Conservation (phyloP, 2,329 filamentous ascomycete genomes). For the Fusarium siculi region DNA sequence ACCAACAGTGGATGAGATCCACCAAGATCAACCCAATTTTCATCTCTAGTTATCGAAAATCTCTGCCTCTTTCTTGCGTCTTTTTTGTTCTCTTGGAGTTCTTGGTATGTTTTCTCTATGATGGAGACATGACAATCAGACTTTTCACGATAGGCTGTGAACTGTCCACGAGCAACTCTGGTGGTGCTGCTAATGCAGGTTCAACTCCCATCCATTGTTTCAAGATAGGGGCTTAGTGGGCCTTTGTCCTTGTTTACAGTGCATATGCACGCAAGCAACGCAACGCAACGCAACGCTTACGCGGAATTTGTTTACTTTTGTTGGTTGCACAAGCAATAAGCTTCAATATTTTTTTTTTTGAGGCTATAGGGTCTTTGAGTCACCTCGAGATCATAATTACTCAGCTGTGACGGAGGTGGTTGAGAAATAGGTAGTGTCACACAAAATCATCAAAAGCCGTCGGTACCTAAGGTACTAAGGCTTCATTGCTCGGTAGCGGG, state of each 20-base stretch:
- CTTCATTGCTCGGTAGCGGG: conserved; percentile 19
- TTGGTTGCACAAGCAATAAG: neutral
- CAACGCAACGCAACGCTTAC: conserved; percentile 5
- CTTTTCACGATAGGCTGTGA: conserved; percentile 33
- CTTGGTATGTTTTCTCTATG: conserved; percentile 4
- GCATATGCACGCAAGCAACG: neutral
- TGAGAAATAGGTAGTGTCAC: conserved; percentile 9
- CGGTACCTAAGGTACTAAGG: neutral
- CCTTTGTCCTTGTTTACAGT: neutral
- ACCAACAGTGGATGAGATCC: neutral
- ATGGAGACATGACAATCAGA: conserved; percentile 22
- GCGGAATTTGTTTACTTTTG: conserved; percentile 24
- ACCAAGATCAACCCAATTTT: neutral
- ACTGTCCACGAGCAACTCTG: conserved; percentile 29
- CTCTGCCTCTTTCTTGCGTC: conserved; percentile 22
- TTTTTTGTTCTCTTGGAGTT: conserved; percentile 11
- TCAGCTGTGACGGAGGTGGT: conserved; percentile 11
- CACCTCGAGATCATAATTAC: neutral
- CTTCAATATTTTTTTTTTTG: neutral
- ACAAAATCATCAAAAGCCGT: neutral
- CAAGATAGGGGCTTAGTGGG: conserved; percentile 23
- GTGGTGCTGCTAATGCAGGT: conserved; percentile 36
- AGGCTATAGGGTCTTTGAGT: neutral
- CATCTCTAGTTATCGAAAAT: conserved; percentile 6
- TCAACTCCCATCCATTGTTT: conserved; percentile 29